A percentile compares a stretch with the other conserved stretches of the same genome.
These are phyloP conservation scores for Xylaria sp. DNA, from an alignment of 2,329 filamentous ascomycete species.

Conservation along the genomic window DNA sequence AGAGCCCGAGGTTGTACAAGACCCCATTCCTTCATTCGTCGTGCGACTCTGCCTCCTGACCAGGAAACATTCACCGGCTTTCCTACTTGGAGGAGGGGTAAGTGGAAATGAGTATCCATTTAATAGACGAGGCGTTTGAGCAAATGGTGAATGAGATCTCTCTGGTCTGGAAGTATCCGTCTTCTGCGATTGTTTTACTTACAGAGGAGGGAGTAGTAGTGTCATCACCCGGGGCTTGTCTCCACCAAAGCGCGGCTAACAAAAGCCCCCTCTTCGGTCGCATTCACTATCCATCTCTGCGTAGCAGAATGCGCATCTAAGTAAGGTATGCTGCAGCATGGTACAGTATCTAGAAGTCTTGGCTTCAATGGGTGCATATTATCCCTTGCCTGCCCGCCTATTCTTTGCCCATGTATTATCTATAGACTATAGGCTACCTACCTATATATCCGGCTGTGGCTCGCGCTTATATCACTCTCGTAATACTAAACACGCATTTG, in stretches of 20 bases:
- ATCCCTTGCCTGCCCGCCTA: not conserved
- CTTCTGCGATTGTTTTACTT: slow-evolving; percentile 5
- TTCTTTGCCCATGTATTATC: slow-evolving; percentile 1
- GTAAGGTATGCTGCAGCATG: too few relatives aligned
- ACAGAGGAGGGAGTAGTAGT: slow-evolving; percentile 8
- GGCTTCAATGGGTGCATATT: slow-evolving; percentile 14
- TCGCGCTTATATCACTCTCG: slow-evolving; percentile 1
- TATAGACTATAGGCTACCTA: not conserved
- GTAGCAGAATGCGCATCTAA: too few relatives aligned
- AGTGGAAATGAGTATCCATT: not conserved
- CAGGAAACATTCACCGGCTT: not conserved
- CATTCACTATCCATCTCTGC: not conserved
- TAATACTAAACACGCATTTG: slow-evolving; percentile 10
- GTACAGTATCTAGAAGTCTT: slow-evolving; percentile 6
- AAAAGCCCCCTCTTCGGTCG: slow-evolving; percentile 1
- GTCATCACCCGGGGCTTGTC: slow-evolving; percentile 24
- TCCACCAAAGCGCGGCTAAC: slow-evolving; percentile 24
- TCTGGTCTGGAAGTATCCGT: slow-evolving; percentile 16
- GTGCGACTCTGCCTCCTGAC: slow-evolving; percentile 24
- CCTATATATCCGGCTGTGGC: not conserved
- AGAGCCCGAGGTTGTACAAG: slow-evolving; percentile 34
- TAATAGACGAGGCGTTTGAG: not conserved
- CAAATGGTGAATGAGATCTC: not conserved
- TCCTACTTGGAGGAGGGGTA: not conserved
- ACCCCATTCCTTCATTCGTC: slow-evolving; percentile 9